These are phyloP conservation scores for Lepiota brunneoincarnata DNA, from an alignment of 768 basidiomycete genomes.

Conservation along the genomic window DNA sequence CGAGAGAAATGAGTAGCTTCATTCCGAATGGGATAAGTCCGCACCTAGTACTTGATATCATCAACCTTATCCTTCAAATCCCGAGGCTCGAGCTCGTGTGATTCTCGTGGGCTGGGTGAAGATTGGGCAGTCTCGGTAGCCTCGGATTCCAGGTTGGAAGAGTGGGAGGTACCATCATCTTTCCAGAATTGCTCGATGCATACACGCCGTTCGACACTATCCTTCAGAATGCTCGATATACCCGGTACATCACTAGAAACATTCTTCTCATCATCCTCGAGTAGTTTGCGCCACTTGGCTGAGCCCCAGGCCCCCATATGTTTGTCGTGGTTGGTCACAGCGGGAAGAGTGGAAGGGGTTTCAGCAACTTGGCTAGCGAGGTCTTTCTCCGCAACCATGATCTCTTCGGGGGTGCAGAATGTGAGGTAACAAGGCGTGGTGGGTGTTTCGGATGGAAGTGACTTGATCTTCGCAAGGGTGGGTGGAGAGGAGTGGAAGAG, in stretches of 20 bases:
- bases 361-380: no score
- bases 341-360: no score
- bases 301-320: constrained; percentile 23
- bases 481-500: constrained; percentile 25
- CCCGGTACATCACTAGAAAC: not conserved
- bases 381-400: no score
- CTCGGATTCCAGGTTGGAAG: constrained; percentile 4
- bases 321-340: constrained; percentile 35
- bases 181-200: constrained; percentile 22
- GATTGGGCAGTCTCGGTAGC: no score
- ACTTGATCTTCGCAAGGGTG: constrained; percentile 21
- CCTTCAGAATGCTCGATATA: constrained; percentile 22
- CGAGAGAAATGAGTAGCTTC: no score
- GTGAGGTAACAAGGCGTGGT: constrained; percentile 33
- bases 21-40: no score
- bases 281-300: constrained; percentile 17
- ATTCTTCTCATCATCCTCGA: constrained; percentile 11
- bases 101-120: no score
- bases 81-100: no score
- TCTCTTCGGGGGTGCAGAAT: constrained; percentile 32
- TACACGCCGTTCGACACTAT: constrained; percentile 31
- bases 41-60: no score
- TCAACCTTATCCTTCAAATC: no score
- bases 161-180: not conserved
- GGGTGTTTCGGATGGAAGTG: constrained; percentile 15